Evolutionary conservation across 1,284 basidiomycete species (phyloP).

Genomic region (Trichosporon inkin): DNA sequence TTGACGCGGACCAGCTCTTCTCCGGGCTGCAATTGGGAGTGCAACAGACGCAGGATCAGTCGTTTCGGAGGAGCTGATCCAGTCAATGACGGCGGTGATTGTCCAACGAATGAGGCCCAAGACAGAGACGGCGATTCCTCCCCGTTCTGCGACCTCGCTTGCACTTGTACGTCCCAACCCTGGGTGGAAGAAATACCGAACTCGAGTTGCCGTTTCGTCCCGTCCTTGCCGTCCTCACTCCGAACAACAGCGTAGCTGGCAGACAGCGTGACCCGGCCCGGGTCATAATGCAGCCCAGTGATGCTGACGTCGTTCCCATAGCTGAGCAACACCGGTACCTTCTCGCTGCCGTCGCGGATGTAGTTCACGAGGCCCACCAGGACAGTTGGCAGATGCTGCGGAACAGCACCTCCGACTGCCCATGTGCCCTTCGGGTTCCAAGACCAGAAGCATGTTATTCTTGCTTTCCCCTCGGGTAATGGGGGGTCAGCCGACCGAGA

Average conservation of each 20-base stretch:
- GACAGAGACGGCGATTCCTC: constrained; percentile 58
- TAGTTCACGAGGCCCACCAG: constrained; percentile 72
- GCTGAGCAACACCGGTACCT: constrained; percentile 68
- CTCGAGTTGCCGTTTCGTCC: constrained; percentile 62
- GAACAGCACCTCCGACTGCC: constrained; percentile 62
- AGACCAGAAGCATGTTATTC: constrained; percentile 90
- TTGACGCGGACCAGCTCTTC: constrained; percentile 74
- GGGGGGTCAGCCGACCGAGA: constrained; percentile 44
- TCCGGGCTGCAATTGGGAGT: constrained; percentile 57
- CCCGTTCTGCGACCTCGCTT: constrained; percentile 64
- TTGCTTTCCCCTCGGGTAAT: constrained; percentile 53
- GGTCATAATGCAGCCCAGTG: constrained; percentile 70
- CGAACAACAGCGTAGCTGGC: constrained; percentile 78
- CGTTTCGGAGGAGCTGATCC: constrained; percentile 55
- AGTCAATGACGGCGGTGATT: constrained; percentile 43
- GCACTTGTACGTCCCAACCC: constrained; percentile 83
- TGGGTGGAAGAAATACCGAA: constrained; percentile 69
- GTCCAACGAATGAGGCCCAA: constrained; percentile 68
- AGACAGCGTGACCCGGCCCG: constrained; percentile 72
- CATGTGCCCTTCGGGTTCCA: constrained; percentile 88
- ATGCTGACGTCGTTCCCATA: constrained; percentile 81
- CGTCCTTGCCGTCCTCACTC: constrained; percentile 57
- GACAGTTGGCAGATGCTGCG: constrained; percentile 75
- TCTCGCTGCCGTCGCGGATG: constrained; percentile 66
- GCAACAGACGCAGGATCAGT: constrained; percentile 64